A percentile compares a stretch with the other conserved stretches of the same genome.
Evolutionary conservation across 148 eudicot species (phyloP).

Genomic region (Spergularia marina): DNA sequence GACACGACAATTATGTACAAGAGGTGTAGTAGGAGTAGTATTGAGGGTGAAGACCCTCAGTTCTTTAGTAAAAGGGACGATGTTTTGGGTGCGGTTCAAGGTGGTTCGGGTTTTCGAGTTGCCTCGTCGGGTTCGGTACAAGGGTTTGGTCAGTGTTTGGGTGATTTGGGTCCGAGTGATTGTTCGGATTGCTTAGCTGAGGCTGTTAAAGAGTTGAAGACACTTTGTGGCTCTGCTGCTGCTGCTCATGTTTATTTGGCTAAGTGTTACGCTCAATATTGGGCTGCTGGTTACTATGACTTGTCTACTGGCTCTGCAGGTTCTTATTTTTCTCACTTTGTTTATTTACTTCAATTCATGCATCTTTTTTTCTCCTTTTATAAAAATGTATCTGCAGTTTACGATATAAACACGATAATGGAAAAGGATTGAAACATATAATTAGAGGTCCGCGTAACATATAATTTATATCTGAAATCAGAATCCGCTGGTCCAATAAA

Average conservation of each 20-base stretch:
- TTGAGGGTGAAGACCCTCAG: conserved; percentile 35
- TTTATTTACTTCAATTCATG: neutral
- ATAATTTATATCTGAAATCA: too few species aligned
- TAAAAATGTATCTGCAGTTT: too few species aligned
- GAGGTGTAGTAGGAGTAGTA: conserved; percentile 51
- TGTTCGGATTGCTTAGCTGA: conserved; percentile 57
- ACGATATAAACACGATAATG: too few species aligned
- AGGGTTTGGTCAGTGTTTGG: conserved; percentile 74
- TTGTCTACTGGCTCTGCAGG: conserved; percentile 39
- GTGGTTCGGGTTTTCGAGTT: conserved; percentile 49
- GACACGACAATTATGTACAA: conserved; percentile 45
- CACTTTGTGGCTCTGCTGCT: conserved; percentile 63
- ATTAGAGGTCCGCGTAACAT: too few species aligned
- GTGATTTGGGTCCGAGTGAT: conserved; percentile 53
- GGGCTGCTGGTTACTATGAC: conserved; percentile 79
- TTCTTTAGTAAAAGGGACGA: conserved; percentile 61
- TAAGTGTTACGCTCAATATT: conserved; percentile 78
- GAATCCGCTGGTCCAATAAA: too few species aligned
- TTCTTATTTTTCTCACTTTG: neutral
- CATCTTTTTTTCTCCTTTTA: neutral
- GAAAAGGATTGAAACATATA: too few species aligned
- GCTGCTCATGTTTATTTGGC: conserved; percentile 77
- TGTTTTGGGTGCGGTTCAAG: conserved; percentile 53
- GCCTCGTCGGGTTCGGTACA: conserved; percentile 58
- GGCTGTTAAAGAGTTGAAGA: conserved; percentile 54